Evolutionary conservation across 78 protist genomes (phyloP).

Genomic region (Dictyostelium firmibasis): DNA sequence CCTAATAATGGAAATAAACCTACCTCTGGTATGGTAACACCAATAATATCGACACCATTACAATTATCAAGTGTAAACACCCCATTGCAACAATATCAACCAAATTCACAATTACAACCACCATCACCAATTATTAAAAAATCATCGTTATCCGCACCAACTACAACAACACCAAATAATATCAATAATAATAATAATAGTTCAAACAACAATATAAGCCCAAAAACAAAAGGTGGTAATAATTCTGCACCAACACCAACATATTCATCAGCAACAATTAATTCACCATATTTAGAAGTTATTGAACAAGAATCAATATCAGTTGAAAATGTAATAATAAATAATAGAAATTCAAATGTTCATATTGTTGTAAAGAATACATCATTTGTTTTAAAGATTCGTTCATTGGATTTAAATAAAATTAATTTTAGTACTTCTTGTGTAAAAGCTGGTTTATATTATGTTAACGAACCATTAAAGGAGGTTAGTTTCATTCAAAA

Average conservation of each 20-base stretch:
- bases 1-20: not conserved
- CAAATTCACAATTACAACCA: constrained; percentile 34
- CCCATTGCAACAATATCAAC: not conserved
- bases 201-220: not conserved
- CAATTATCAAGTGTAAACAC: constrained; percentile 17
- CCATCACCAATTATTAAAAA: constrained; percentile 24
- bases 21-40: not conserved
- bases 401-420: not conserved
- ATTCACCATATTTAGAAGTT: constrained; percentile 31
- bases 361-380: constrained; percentile 69
- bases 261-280: not conserved
- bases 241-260: not conserved
- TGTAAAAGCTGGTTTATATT: constrained; percentile 48
- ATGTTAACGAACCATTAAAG: constrained; percentile 64
- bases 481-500: constrained; percentile 60
- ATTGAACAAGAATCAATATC: constrained; percentile 60
- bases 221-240: constrained; percentile 1
- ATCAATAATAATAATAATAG: not conserved
- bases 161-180: not conserved
- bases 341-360: constrained; percentile 54
- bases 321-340: constrained; percentile 34
- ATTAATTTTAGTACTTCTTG: constrained; percentile 3
- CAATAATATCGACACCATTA: constrained; percentile 5
- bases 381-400: constrained; percentile 41
- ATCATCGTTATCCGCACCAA: not conserved